Evolutionary conservation across 345 rosid genomes (phyloP).

Genomic region (Luvunga scandens): DNA sequence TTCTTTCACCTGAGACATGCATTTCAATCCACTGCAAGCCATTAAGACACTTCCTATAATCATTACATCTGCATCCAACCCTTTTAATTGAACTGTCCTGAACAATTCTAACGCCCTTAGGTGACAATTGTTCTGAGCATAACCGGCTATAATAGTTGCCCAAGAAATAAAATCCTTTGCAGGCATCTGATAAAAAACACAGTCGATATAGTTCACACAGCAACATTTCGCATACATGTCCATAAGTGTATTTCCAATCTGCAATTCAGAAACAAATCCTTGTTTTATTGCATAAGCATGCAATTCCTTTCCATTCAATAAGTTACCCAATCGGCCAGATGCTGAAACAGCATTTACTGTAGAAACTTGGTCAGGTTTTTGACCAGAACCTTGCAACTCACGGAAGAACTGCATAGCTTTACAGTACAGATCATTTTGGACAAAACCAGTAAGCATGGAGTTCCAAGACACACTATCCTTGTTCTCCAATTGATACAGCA

Average conservation of each 20-base stretch:
- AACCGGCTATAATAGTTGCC: constrained; percentile 76
- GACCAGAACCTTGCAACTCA: constrained; percentile 44
- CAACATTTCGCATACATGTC: constrained; percentile 83
- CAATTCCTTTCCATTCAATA: constrained; percentile 68
- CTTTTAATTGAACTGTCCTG: constrained; percentile 42
- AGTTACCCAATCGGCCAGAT: constrained; percentile 54
- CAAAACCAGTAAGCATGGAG: constrained; percentile 60
- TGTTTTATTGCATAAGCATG: constrained; percentile 70
- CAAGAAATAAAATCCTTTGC: constrained; percentile 73
- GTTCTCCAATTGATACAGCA: constrained; percentile 36
- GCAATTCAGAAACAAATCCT: constrained; percentile 50
- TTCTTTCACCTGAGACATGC: constrained; percentile 50
- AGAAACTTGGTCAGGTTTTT: constrained; percentile 57
- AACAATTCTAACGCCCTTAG: constrained; percentile 45
- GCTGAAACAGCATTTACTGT: constrained; percentile 48
- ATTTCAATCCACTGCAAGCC: constrained; percentile 50
- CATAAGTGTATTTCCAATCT: constrained; percentile 64
- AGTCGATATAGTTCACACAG: constrained; percentile 49
- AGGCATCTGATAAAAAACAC: constrained; percentile 49
- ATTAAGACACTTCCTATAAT: constrained; percentile 77
- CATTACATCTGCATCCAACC: constrained; percentile 51
- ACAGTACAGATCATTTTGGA: constrained; percentile 49
- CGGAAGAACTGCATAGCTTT: constrained; percentile 55
- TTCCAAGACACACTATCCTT: constrained; percentile 64
- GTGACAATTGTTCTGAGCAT: constrained; percentile 57